Conservation (phyloP, 805 yeast species). For the Kluyveromyces nonfermentans region DNA sequence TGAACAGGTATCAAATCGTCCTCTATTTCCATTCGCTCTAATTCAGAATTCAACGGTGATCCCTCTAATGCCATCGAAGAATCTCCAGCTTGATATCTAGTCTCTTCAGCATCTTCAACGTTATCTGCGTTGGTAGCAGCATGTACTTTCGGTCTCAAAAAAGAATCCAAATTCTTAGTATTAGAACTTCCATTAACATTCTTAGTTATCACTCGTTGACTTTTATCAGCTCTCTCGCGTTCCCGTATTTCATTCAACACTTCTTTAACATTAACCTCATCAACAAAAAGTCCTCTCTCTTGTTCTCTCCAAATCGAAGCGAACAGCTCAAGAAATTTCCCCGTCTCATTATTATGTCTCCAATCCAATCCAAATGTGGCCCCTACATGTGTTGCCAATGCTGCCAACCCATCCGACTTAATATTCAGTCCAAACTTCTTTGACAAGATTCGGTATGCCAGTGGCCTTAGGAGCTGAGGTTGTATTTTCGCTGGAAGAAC, state of each 20-base stretch:
- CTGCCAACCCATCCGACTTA: conserved; percentile 72
- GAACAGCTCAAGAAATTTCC: conserved; percentile 52
- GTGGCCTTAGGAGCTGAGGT: conserved; percentile 78
- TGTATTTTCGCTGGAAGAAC: conserved; percentile 68
- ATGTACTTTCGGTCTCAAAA: conserved; percentile 11
- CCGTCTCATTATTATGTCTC: conserved; percentile 36
- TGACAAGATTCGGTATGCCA: conserved; percentile 82
- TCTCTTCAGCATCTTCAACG: conserved; percentile 9
- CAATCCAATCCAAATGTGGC: conserved; percentile 75
- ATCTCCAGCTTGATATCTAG: conserved; percentile 4
- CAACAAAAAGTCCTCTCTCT: conserved; percentile 78
- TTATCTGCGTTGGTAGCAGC: background rate
- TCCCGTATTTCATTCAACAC: conserved; percentile 52
- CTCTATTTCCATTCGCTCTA: background rate
- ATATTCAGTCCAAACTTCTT: conserved; percentile 88
- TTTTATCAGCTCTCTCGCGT: conserved; percentile 21
- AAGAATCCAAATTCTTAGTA: conserved; percentile 10
- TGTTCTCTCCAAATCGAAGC: conserved; percentile 83
- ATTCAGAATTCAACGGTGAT: background rate
- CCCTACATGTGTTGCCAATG: conserved; percentile 69
- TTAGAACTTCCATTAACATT: background rate
- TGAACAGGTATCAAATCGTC: background rate
- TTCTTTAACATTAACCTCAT: conserved; percentile 56
- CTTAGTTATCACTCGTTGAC: conserved; percentile 5
- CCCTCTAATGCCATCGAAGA: background rate